phyloP scores from a whole-genome alignment of 148 eudicot species.

The Rhododendron simsii region DNA sequence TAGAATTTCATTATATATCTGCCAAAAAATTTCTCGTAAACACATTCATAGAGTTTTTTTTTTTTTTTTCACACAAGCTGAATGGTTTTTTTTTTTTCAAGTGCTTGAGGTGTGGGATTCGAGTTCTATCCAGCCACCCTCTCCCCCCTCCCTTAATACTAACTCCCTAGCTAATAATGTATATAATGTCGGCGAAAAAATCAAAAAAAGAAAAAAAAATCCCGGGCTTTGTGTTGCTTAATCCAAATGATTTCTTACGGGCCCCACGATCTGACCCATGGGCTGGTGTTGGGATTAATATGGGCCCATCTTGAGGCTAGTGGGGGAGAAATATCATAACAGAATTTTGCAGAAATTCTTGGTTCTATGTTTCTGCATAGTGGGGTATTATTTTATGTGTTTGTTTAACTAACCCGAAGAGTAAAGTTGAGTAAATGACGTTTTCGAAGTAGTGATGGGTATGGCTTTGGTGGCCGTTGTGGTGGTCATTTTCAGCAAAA shows the following conservation, averaged over 20 bases:
- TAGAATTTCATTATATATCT: too few relatives aligned
- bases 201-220: too few relatives aligned
- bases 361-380: not conserved
- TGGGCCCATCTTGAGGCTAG: not conserved
- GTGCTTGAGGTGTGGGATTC: too few relatives aligned
- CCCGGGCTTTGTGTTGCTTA: not conserved
- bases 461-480: not conserved
- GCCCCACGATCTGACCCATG: slow-evolving; percentile 1
- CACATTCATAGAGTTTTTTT: too few relatives aligned
- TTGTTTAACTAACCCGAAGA: not conserved
- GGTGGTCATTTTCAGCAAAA: not conserved
- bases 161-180: too few relatives aligned
- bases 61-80: too few relatives aligned
- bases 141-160: too few relatives aligned
- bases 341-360: not conserved
- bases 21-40: too few relatives aligned
- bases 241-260: not conserved
- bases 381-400: not conserved
- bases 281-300: not conserved
- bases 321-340: not conserved
- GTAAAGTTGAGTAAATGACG: not conserved
- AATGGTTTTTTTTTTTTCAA: too few relatives aligned
- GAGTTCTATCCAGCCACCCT: too few relatives aligned
- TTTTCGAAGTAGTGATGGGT: not conserved
- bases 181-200: too few relatives aligned